Conservation (phyloP, 495 filamentous ascomycete genomes). For the Hypoxylon rickii region DNA sequence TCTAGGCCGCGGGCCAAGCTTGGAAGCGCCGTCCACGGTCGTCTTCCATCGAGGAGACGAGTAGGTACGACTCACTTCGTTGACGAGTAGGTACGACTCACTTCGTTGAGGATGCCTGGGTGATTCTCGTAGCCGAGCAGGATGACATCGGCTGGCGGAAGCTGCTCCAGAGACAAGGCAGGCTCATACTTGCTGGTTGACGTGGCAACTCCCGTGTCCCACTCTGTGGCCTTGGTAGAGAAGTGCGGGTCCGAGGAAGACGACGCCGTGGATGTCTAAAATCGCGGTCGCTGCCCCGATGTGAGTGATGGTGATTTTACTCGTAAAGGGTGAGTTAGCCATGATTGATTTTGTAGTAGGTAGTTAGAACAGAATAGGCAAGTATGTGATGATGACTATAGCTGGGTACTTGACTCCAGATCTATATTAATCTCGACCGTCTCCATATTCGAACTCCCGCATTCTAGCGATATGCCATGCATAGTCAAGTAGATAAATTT, state of each 20-base stretch:
- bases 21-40: constrained; percentile 54
- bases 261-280: constrained; percentile 51
- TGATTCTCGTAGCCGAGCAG: constrained; percentile 63
- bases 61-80: too few species aligned
- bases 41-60: constrained; percentile 55
- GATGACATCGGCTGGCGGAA: constrained; percentile 57
- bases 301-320: constrained; percentile 45
- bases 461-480: too few species aligned
- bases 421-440: too few species aligned
- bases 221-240: constrained; percentile 48
- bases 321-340: constrained; percentile 12
- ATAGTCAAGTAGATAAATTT: too few species aligned
- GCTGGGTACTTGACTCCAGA: too few species aligned
- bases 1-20: constrained; percentile 50
- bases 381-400: too few species aligned
- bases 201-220: constrained; percentile 34
- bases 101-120: constrained; percentile 56
- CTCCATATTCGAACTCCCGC: too few species aligned
- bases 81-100: constrained; percentile 38
- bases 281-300: constrained; percentile 59
- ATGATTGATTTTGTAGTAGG: neutral
- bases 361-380: too few species aligned
- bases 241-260: constrained; percentile 61
- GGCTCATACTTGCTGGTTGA: constrained; percentile 45
- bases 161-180: constrained; percentile 42